Base-by-base conservation (phyloP, 2,329 filamentous ascomycete species). In the Colletotrichum incanum region DNA sequence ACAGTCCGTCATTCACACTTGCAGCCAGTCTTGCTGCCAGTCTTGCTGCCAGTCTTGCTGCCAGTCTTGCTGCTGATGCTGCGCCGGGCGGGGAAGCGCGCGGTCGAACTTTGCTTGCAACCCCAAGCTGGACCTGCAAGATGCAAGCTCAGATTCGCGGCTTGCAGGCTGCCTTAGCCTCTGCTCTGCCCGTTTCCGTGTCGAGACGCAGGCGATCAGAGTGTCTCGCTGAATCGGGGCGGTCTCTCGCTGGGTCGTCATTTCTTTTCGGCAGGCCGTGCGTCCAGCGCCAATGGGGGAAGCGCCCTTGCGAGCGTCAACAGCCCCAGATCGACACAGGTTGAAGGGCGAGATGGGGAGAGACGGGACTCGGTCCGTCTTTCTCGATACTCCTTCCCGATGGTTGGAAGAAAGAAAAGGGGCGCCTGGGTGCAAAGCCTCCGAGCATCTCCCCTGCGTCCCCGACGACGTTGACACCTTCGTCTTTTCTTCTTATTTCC, bases 391-490 rank as follows among this genome's bases (percentile, higher is more conserved):
- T n/a, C 20, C 50, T 49, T 49, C n/a, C 45, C n/a, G 45, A 49
- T 12, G 45, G n/a, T 49, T 11, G 45, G n/a, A 9, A 49, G 11
- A 23, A 14, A 5, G 28, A 5, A 28, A 50, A 12, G 23, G 47
- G 43, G 12, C 23, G 23, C 47, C 28, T 14, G 47, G 8, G 5
- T 12, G 52, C 26, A 43, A 9, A 47, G 5, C 28, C 41, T 20
- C 12, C 58, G 41, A 7, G 26, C 26, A 45, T 56, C 62, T 49
- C 31, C 47, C 56, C 23, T 62, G 64, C 64, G 64, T 58, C 68
- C 67, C 64, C 64, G 64, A 50, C 41, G 68, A 67, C 56, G 64
- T 60, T 67, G 63, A 67, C 63, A 50, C 39, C 52, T 60, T n/a
- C 18, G 23, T 56, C 47, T 28, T 26, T 67, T 66, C 34, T 54